Base-by-base conservation (phyloP, 768 basidiomycete species). In the Chalciporus sphaerocephalus region DNA sequence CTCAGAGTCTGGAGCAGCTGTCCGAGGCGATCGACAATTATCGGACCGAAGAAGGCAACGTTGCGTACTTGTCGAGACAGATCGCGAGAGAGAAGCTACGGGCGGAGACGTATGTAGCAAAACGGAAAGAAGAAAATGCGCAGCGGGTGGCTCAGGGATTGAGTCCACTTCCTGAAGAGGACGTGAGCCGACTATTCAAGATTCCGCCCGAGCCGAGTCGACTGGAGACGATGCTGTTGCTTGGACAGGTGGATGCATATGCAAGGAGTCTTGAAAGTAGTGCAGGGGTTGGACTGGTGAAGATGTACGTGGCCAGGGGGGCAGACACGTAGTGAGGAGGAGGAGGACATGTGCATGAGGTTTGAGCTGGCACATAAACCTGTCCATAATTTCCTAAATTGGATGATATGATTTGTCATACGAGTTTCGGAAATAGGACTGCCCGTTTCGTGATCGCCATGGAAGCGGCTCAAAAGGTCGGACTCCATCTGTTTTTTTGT, bases 41-140 rank as follows among this genome's bases (percentile, higher is more conserved):
- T 69, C 81, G 84, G 57, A 90, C 87, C 44, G 93, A 96, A 66
- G 89, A 94, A 59, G 88, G 90, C 40, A 95, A 95, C 67, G 77
- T 93, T 53, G 92, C 87, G 42, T 96, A 92, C 73, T 71, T 91
- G 54, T 75, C 75, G 36, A 83, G 93, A 44, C 92, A 94, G 64
- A 94, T 94, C 59, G 84, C 84, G 23, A 79, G 93, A 23, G 93
- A 96, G 66, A 85, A 81, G 59, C 68, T 75, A 35, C 81, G 80
- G 49, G 89, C 90, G 40, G 93, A 96, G 45, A 74, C 75, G 42
- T 85, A 85, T 59, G 68, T 93, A 43, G 76, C 79, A 57, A 93
- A 92, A 67, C 81, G 92, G 45, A 89, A 85, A 61, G 93, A 95
- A 63, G 93, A 96, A 69, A 95, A 90, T 58, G 76, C 75, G 28